These are phyloP conservation scores for Leucocoprinus birnbaumii DNA, from an alignment of 768 basidiomycete genomes.

Conservation along the genomic window DNA sequence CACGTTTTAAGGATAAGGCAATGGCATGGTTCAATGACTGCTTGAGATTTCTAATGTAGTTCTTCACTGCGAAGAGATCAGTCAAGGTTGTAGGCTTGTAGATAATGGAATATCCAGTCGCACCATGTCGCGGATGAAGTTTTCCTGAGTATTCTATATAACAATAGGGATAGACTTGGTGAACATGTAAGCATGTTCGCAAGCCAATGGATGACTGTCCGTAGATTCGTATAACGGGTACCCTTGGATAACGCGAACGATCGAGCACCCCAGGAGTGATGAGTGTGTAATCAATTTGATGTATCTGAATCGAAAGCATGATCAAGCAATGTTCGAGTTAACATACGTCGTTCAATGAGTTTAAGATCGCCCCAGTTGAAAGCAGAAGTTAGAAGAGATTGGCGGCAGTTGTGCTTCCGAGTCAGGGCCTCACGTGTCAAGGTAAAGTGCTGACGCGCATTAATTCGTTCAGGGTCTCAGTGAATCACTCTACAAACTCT, in stretches of 20 bases:
- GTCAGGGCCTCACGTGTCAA: too few species aligned
- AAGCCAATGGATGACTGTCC: constrained; percentile 76
- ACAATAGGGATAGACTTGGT: constrained; percentile 94
- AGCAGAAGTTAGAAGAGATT: too few species aligned
- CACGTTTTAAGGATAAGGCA: constrained; percentile 73
- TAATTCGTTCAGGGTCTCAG: too few species aligned
- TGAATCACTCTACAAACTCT: too few species aligned
- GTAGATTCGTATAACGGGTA: constrained; percentile 85
- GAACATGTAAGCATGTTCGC: constrained; percentile 85
- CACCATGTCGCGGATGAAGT: constrained; percentile 63
- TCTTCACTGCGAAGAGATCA: constrained; percentile 53
- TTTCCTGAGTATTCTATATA: constrained; percentile 79
- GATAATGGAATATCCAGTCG: constrained; percentile 8
- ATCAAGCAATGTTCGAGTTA: neutral
- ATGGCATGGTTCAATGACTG: constrained; percentile 85
- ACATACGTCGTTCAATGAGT: too few species aligned
- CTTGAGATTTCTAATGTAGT: constrained; percentile 65
- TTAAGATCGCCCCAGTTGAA: too few species aligned
- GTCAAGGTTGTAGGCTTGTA: neutral
- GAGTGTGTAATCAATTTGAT: constrained; percentile 65
- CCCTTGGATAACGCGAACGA: constrained; percentile 54
- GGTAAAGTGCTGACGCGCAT: too few species aligned
- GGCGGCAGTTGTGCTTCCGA: too few species aligned
- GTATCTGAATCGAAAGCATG: constrained; percentile 10
- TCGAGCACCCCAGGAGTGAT: constrained; percentile 61